Evolutionary conservation across 768 basidiomycete genomes (phyloP).

Genomic region (Cyclocybe aegerita): DNA sequence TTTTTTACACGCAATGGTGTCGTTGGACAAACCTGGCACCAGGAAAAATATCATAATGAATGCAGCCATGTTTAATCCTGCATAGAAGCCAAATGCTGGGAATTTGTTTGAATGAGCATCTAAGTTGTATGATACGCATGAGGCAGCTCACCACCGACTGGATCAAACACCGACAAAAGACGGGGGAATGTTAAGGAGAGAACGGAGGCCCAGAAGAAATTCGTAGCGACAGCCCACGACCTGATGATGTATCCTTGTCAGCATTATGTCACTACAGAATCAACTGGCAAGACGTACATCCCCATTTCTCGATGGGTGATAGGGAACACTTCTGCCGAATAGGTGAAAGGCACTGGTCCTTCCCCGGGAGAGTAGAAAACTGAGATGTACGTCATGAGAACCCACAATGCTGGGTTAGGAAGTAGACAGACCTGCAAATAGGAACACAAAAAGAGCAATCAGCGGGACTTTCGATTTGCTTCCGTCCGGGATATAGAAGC

Average conservation of each 20-base stretch:
- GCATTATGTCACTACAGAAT: constrained; percentile 29
- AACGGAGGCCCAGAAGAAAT: constrained; percentile 52
- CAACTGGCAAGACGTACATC: constrained; percentile 31
- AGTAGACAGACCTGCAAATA: constrained; percentile 37
- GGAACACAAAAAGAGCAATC: constrained; percentile 41
- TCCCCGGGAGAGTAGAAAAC: constrained; percentile 82
- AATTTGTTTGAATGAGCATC: neutral
- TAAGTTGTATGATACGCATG: constrained; percentile 2
- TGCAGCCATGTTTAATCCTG: constrained; percentile 45
- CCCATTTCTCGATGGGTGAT: constrained; percentile 74
- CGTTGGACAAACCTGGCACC: constrained; percentile 37
- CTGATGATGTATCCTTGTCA: constrained; percentile 29
- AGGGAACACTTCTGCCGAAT: constrained; percentile 91
- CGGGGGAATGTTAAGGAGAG: constrained; percentile 60
- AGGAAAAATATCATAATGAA: constrained; percentile 53
- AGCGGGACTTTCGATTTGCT: constrained; percentile 39
- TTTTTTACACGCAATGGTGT: neutral
- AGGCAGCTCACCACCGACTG: constrained; percentile 50
- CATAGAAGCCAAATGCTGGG: constrained; percentile 54
- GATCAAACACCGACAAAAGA: constrained; percentile 43
- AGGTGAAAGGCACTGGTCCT: constrained; percentile 89
- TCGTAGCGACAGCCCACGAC: constrained; percentile 56
- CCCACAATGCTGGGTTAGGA: neutral
- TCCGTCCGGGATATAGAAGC: constrained; percentile 47
- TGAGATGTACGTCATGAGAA: constrained; percentile 7